Evolutionary conservation across 441 rosid genomes (phyloP).

Genomic region (Pelargonium australe): DNA sequence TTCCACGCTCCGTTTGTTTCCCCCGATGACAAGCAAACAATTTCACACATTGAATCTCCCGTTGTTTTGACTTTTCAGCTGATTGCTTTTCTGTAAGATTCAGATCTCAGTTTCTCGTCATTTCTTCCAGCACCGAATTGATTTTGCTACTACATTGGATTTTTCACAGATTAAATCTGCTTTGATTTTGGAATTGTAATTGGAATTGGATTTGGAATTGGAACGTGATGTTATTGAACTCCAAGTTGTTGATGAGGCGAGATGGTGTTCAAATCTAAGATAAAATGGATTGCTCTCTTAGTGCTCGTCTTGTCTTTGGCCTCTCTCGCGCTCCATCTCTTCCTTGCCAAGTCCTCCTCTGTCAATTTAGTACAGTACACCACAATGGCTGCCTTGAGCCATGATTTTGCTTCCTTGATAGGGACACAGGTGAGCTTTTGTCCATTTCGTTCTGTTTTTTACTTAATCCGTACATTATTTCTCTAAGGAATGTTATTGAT

Average conservation of each 20-base stretch:
- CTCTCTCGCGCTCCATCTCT: slow-evolving; percentile 74
- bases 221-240: slow-evolving; percentile 2
- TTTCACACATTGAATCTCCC: neutral
- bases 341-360: slow-evolving; percentile 68
- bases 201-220: neutral
- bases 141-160: neutral
- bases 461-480: slow-evolving; percentile 5
- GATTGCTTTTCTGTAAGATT: neutral
- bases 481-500: slow-evolving; percentile 6
- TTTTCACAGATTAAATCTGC: slow-evolving; percentile 18
- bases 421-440: slow-evolving; percentile 36
- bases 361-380: slow-evolving; percentile 41
- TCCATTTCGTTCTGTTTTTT: neutral
- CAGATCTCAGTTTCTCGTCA: neutral
- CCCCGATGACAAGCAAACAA: neutral
- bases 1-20: neutral
- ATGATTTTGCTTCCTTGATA: slow-evolving; percentile 43
- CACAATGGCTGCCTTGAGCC: slow-evolving; percentile 43
- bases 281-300: slow-evolving; percentile 77
- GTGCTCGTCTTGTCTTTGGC: slow-evolving; percentile 67
- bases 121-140: neutral
- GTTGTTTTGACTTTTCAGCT: neutral
- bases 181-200: slow-evolving; percentile 20
- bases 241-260: slow-evolving; percentile 22
- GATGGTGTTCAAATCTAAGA: slow-evolving; percentile 78